A percentile compares a stretch with the other conserved stretches of the same genome.
phyloP scores from a whole-genome alignment of 805 yeast species.

The Spathaspora arborariae region DNA sequence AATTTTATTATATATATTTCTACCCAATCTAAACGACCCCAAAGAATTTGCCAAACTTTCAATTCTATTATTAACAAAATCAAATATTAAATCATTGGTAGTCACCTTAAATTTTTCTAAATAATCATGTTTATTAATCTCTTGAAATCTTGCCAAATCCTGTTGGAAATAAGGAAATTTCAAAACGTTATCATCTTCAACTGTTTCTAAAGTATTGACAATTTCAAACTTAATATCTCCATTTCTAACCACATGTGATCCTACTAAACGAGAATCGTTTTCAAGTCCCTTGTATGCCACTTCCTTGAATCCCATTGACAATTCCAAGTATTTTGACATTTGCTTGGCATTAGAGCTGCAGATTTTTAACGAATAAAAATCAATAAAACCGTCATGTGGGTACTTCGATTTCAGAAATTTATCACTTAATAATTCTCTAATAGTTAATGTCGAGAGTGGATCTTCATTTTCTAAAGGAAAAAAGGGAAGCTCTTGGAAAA shows the following conservation, averaged over 20 bases:
- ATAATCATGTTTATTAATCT: constrained; percentile 16
- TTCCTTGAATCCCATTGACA: constrained; percentile 58
- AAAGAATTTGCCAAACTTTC: constrained; percentile 6
- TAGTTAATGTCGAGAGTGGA: constrained; percentile 13
- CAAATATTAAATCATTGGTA: constrained; percentile 30
- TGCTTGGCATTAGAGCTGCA: constrained; percentile 72
- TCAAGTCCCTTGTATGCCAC: constrained; percentile 67
- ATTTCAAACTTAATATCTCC: constrained; percentile 51
- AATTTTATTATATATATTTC: constrained; percentile 12
- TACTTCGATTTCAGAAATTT: constrained; percentile 15
- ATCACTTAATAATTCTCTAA: constrained; percentile 17
- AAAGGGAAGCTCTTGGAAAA: constrained; percentile 16
- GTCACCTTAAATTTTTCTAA: constrained; percentile 8
- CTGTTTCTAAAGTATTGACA: constrained; percentile 34
- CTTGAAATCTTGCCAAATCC: constrained; percentile 14
- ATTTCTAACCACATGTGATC: constrained; percentile 59
- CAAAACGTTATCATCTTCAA: constrained; percentile 13
- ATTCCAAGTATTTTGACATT: constrained; percentile 51
- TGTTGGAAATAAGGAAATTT: constrained; percentile 12
- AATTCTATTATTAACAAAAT: constrained; percentile 32
- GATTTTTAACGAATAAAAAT: constrained; percentile 67
- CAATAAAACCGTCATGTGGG: constrained; percentile 31
- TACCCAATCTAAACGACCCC: constrained; percentile 4
- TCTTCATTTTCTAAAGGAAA: constrained; percentile 14
- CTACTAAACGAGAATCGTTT: constrained; percentile 53